phyloP scores from a whole-genome alignment of 2,329 filamentous ascomycete species.

The Plenodomus biglobosus region DNA sequence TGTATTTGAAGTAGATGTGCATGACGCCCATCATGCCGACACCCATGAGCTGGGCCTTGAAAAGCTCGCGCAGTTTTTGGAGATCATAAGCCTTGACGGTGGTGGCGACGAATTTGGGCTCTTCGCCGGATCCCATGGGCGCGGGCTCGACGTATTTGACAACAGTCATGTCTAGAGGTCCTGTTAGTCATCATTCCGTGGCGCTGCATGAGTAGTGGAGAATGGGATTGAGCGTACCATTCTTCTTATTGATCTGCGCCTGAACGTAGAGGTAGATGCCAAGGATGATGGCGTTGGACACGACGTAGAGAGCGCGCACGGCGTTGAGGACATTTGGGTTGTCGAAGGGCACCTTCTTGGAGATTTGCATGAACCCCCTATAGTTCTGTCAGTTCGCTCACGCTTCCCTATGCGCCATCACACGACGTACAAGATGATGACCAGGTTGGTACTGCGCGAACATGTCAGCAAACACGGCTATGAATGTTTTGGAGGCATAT shows the following conservation, averaged over 20 bases:
- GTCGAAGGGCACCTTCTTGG: slow-evolving; percentile 93
- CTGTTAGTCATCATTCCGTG: slow-evolving; percentile 16
- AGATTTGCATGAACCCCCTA: slow-evolving; percentile 88
- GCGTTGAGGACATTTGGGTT: slow-evolving; percentile 71
- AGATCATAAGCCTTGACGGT: slow-evolving; percentile 95
- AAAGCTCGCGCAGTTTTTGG: slow-evolving; percentile 77
- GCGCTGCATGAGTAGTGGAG: too few relatives aligned
- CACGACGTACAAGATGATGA: slow-evolving; percentile 41
- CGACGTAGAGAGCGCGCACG: slow-evolving; percentile 65
- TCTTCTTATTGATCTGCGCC: slow-evolving; percentile 89
- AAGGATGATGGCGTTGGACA: slow-evolving; percentile 81
- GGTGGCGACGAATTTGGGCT: slow-evolving; percentile 94
- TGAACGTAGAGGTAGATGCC: slow-evolving; percentile 84
- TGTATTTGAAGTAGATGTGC: slow-evolving; percentile 99
- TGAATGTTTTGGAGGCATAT: slow-evolving; percentile 1
- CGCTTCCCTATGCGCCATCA: background rate
- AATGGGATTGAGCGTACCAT: slow-evolving; percentile 64
- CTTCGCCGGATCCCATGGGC: slow-evolving; percentile 88
- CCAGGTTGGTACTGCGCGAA: slow-evolving; percentile 38
- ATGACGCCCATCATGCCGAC: slow-evolving; percentile 98
- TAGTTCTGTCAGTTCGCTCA: slow-evolving; percentile 8
- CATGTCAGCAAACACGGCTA: slow-evolving; percentile 31
- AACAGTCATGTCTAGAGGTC: slow-evolving; percentile 78
- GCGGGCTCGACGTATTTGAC: slow-evolving; percentile 98
- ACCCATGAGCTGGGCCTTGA: slow-evolving; percentile 93